Evolutionary conservation across 805 yeast genomes (phyloP).

Genomic region (Ogataea saltuana): DNA sequence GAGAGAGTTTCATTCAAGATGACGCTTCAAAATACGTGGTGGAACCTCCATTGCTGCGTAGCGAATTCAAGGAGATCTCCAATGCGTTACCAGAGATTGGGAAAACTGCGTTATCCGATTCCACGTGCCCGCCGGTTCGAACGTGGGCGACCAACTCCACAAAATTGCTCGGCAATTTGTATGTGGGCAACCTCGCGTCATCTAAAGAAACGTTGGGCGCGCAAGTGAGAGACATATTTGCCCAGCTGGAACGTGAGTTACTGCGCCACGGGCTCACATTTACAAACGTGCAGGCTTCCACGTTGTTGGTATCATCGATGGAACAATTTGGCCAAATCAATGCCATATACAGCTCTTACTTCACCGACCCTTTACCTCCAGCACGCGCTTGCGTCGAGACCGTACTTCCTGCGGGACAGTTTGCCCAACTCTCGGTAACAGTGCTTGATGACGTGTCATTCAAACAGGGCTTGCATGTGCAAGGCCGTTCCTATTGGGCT

Average conservation of each 20-base stretch:
- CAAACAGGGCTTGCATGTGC: conserved; percentile 81
- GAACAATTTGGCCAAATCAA: conserved; percentile 61
- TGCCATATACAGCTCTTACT: conserved; percentile 54
- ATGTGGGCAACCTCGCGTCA: conserved; percentile 47
- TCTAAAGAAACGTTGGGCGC: conserved; percentile 32
- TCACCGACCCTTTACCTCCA: conserved; percentile 72
- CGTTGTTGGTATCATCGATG: conserved; percentile 68
- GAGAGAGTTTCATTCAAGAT: background rate
- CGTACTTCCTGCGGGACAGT: conserved; percentile 37
- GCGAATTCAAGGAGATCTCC: conserved; percentile 11
- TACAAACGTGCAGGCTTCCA: conserved; percentile 56
- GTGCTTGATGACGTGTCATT: conserved; percentile 37
- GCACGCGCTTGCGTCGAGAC: conserved; percentile 84
- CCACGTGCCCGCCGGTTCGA: background rate
- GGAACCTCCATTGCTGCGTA: conserved; percentile 43
- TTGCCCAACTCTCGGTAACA: conserved; percentile 62
- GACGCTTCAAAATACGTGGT: conserved; percentile 10
- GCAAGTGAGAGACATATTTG: conserved; percentile 54
- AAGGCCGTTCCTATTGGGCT: conserved; percentile 96
- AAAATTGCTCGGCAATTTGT: conserved; percentile 32
- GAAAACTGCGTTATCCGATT: background rate
- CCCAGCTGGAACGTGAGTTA: conserved; percentile 41
- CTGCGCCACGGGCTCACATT: conserved; percentile 34
- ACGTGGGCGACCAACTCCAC: conserved; percentile 1
- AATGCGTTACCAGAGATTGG: background rate